These are phyloP conservation scores for Gymnopilus junonius DNA, from an alignment of 768 basidiomycete species.

Conservation along the genomic window DNA sequence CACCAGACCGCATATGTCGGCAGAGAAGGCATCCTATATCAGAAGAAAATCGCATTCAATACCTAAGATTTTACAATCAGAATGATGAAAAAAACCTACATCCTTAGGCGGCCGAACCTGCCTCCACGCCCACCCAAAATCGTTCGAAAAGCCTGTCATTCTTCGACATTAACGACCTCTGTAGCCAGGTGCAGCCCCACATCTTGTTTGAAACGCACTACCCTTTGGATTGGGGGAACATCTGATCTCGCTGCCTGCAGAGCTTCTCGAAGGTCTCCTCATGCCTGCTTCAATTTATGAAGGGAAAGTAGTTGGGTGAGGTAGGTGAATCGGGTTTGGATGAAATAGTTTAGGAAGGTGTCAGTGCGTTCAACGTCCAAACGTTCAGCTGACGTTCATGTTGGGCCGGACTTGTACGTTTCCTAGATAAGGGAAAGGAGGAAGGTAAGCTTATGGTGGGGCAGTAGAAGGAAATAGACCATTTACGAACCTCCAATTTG, in stretches of 20 bases:
- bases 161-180: slow-evolving; percentile 32
- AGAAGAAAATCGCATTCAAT: not conserved
- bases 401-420: not conserved
- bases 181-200: slow-evolving; percentile 51
- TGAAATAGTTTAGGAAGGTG: slow-evolving; percentile 15
- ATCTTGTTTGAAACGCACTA: slow-evolving; percentile 45
- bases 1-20: slow-evolving; percentile 30
- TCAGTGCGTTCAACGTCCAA: too few relatives aligned
- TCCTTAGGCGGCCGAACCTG: slow-evolving; percentile 47
- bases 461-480: too few relatives aligned
- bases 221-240: slow-evolving; percentile 37
- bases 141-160: slow-evolving; percentile 51
- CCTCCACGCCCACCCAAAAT: slow-evolving; percentile 57
- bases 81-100: slow-evolving; percentile 39
- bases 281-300: slow-evolving; percentile 18
- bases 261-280: slow-evolving; percentile 26
- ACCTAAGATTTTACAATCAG: slow-evolving; percentile 2
- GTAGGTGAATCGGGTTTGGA: slow-evolving; percentile 33
- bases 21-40: slow-evolving; percentile 14
- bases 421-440: not conserved
- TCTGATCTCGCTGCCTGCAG: slow-evolving; percentile 30
- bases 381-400: too few relatives aligned
- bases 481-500: not conserved
- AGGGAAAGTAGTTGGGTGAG: slow-evolving; percentile 28
- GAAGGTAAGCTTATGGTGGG: not conserved